Conservation (phyloP, 1,139 yeast species). For the Meyerozyma sp. region DNA sequence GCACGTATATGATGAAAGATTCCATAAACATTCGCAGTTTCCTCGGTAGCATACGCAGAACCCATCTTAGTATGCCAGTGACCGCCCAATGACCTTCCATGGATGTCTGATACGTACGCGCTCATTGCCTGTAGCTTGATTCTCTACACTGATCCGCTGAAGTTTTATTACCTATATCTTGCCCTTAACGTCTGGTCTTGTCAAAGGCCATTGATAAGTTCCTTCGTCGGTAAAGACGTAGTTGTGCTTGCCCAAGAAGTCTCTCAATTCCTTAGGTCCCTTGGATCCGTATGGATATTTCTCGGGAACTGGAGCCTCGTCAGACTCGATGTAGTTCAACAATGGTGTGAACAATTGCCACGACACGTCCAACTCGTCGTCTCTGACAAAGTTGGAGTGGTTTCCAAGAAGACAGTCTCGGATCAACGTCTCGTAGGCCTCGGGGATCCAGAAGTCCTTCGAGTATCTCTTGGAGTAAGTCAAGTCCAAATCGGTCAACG, state of each 20-base stretch:
- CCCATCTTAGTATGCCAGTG: slow-evolving; percentile 83
- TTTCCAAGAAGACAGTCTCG: slow-evolving; percentile 88
- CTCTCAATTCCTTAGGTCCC: slow-evolving; percentile 68
- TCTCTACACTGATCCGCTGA: not conserved
- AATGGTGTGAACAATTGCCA: slow-evolving; percentile 94
- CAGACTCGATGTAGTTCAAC: slow-evolving; percentile 69
- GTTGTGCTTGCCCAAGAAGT: slow-evolving; percentile 63
- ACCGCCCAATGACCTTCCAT: slow-evolving; percentile 71
- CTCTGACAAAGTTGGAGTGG: slow-evolving; percentile 96
- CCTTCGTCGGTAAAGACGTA: slow-evolving; percentile 58
- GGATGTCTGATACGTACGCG: slow-evolving; percentile 51
- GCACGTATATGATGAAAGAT: slow-evolving; percentile 63
- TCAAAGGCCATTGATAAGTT: slow-evolving; percentile 79
- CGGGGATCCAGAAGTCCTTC: slow-evolving; percentile 89
- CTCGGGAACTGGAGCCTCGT: slow-evolving; percentile 57
- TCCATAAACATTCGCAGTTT: slow-evolving; percentile 83
- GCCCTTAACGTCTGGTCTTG: slow-evolving; percentile 49
- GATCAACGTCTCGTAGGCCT: slow-evolving; percentile 93
- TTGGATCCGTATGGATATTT: slow-evolving; percentile 85
- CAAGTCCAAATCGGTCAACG: slow-evolving; percentile 85
- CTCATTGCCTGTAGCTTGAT: not conserved
- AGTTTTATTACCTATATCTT: slow-evolving; percentile 17
- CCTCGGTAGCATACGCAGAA: slow-evolving; percentile 84
- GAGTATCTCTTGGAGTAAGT: slow-evolving; percentile 77
- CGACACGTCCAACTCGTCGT: slow-evolving; percentile 90